Conservation (phyloP, 371 early-diverging fungal genomes). For the Zychaea mexicana region DNA sequence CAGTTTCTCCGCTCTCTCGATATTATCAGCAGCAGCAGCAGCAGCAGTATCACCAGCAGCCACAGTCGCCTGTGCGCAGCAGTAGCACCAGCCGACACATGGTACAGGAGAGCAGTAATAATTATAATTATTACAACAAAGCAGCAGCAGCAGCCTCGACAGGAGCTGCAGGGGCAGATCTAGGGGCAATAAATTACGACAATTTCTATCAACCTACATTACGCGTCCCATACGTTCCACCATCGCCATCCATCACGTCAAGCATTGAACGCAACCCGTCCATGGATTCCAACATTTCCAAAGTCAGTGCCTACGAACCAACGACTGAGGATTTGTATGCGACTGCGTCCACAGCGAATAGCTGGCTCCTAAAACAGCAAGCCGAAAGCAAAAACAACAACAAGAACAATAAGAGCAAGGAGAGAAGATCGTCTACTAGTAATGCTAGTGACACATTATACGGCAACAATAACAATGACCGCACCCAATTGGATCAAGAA, state of each 20-base stretch:
- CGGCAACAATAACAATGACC: background rate
- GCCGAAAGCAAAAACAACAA: background rate
- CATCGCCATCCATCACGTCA: background rate
- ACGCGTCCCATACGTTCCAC: background rate
- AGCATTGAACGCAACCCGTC: slow-evolving; percentile 1
- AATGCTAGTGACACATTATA: too few relatives aligned
- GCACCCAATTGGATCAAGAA: background rate
- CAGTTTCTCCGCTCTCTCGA: background rate
- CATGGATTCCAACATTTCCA: slow-evolving; percentile 9
- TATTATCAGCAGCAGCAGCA: background rate
- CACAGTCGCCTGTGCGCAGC: background rate
- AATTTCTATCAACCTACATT: background rate
- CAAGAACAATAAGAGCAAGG: background rate
- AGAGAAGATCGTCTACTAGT: background rate
- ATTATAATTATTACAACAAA: background rate
- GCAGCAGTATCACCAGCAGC: background rate
- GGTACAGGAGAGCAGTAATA: background rate
- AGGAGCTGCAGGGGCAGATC: background rate
- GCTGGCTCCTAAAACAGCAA: slow-evolving; percentile 2
- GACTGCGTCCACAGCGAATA: background rate
- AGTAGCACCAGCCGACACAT: background rate
- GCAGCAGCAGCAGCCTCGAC: too few relatives aligned
- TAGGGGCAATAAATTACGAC: background rate
- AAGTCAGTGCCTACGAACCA: slow-evolving; percentile 12
- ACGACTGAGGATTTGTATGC: background rate